Evolutionary conservation across 768 basidiomycete species (phyloP).

Genomic region (Pleurotus cornucopiae): DNA sequence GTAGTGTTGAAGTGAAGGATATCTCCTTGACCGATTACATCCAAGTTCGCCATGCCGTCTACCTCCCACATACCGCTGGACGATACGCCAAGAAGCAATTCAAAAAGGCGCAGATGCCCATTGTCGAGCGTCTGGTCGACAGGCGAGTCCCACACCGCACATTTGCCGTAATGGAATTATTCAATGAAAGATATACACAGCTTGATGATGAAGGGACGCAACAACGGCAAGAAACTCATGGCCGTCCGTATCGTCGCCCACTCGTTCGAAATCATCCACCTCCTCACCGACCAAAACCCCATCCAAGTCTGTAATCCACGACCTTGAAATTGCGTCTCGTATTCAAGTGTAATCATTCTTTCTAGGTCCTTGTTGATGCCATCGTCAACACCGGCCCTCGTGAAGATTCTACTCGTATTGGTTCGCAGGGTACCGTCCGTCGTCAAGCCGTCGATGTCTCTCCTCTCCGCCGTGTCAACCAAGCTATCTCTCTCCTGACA

Average conservation of each 20-base stretch:
- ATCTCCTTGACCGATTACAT: conserved; percentile 99
- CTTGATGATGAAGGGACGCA: conserved; percentile 99
- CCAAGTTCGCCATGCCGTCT: conserved; percentile 96
- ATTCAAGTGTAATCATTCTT: conserved; percentile 5
- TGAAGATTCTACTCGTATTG: conserved; percentile 99
- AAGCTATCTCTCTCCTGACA: conserved; percentile 92
- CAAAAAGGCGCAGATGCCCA: conserved; percentile 99
- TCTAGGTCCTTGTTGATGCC: conserved; percentile 90
- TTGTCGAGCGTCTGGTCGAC: conserved; percentile 98
- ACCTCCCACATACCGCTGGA: conserved; percentile 97
- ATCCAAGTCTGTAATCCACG: conserved; percentile 69
- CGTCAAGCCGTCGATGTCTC: conserved; percentile 99
- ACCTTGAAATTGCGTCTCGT: background rate
- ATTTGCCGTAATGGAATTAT: background rate
- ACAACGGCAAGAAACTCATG: conserved; percentile 99
- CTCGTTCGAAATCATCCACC: conserved; percentile 99
- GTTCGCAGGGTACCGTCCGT: conserved; percentile 98
- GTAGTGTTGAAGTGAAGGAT: conserved; percentile 96
- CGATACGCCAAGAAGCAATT: conserved; percentile 99
- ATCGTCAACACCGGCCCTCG: conserved; percentile 99
- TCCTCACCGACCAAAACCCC: conserved; percentile 99
- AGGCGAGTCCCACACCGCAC: conserved; percentile 45
- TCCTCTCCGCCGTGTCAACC: conserved; percentile 96
- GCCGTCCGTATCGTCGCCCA: conserved; percentile 99
- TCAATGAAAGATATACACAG: conserved; percentile 31